These are phyloP conservation scores for Cenococcum geophilum DNA, from an alignment of 495 filamentous ascomycete genomes.

Conservation along the genomic window DNA sequence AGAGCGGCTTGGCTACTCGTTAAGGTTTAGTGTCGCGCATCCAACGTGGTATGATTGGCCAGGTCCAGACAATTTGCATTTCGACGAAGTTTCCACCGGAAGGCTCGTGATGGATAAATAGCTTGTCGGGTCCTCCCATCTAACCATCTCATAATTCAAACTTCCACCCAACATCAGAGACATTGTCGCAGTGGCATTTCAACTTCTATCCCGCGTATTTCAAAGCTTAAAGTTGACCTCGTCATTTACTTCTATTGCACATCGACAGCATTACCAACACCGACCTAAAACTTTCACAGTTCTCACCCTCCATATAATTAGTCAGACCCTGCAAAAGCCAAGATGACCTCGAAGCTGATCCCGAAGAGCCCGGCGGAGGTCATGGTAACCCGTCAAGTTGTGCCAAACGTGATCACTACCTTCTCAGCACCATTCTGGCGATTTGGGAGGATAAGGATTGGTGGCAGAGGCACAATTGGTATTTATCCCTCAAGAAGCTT, in stretches of 20 bases:
- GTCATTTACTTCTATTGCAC: not conserved
- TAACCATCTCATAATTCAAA: slow-evolving; percentile 3
- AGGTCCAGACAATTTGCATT: not conserved
- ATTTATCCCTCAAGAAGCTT: slow-evolving; percentile 26
- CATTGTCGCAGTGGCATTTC: not conserved
- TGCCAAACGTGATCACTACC: slow-evolving; percentile 65
- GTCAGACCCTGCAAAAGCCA: not conserved
- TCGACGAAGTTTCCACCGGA: not conserved
- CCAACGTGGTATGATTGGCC: not conserved
- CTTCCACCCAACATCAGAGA: not conserved
- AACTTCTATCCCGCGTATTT: not conserved
- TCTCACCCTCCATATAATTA: not conserved
- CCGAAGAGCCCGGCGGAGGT: slow-evolving; percentile 63
- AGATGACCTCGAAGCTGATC: slow-evolving; percentile 46
- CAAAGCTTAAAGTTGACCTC: not conserved
- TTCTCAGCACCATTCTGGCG: slow-evolving; percentile 80
- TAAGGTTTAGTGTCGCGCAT: not conserved
- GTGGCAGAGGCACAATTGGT: slow-evolving; percentile 83
- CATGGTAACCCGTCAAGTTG: slow-evolving; percentile 82
- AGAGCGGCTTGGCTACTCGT: not conserved
- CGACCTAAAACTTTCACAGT: not conserved
- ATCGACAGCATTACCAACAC: not conserved
- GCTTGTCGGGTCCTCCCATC: not conserved
- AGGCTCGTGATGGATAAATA: not conserved
- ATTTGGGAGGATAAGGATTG: slow-evolving; percentile 73